A percentile compares a stretch with the other conserved stretches of the same genome.
phyloP scores from a whole-genome alignment of 208 protist species.

The Lotmaria passim region DNA sequence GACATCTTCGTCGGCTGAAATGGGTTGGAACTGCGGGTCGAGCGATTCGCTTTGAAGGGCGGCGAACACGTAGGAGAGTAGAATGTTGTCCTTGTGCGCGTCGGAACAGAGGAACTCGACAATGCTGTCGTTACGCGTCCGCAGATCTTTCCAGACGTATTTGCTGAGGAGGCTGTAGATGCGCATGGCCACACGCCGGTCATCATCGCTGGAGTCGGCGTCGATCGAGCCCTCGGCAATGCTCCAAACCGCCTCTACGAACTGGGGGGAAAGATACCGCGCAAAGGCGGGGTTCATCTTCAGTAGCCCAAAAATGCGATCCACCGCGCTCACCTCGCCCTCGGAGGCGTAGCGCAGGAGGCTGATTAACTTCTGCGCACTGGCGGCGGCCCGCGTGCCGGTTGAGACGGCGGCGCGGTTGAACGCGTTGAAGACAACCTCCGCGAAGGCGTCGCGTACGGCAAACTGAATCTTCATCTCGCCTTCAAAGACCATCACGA shows the following conservation, averaged over 20 bases:
- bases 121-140: conserved; percentile 70
- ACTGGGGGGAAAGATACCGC: conserved; percentile 64
- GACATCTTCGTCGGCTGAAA: conserved; percentile 50
- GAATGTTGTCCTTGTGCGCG: conserved; percentile 78
- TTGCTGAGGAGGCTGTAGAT: conserved; percentile 87
- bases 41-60: conserved; percentile 73
- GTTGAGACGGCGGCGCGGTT: conserved; percentile 57
- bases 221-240: conserved; percentile 83
- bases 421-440: conserved; percentile 85
- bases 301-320: conserved; percentile 80
- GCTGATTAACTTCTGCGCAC: conserved; percentile 80
- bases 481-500: conserved; percentile 89
- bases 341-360: conserved; percentile 73
- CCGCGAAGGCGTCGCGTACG: conserved; percentile 87
- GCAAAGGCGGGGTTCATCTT: conserved; percentile 64
- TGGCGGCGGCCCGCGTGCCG: conserved; percentile 62
- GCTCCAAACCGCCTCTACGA: conserved; percentile 88
- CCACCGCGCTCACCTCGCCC: conserved; percentile 86
- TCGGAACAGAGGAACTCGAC: conserved; percentile 66
- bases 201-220: conserved; percentile 45
- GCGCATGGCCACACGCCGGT: conserved; percentile 86
- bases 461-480: conserved; percentile 90
- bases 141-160: conserved; percentile 74
- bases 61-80: conserved; percentile 81
- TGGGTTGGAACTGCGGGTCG: conserved; percentile 74